phyloP scores from a whole-genome alignment of 2,329 filamentous ascomycete genomes.

The Sporothrix euskadiensis region DNA sequence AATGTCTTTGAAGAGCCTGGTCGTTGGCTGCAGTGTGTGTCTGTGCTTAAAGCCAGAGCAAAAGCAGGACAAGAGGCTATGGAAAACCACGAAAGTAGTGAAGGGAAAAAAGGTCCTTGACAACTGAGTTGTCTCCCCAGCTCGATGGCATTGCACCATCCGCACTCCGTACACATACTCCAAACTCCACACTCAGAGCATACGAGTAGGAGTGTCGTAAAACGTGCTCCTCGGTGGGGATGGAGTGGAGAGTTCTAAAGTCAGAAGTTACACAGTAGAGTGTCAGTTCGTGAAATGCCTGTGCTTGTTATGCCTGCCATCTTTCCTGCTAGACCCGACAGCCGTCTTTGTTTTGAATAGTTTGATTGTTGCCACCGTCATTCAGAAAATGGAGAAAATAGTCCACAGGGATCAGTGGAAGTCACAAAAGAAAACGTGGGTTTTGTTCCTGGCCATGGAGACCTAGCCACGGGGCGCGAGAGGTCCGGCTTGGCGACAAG shows the following conservation, averaged over 20 bases:
- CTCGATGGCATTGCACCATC: conserved; percentile 10
- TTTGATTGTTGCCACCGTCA: neutral
- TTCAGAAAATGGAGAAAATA: neutral
- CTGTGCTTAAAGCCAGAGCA: neutral
- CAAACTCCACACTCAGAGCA: neutral
- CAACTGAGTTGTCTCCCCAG: neutral
- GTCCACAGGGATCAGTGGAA: neutral
- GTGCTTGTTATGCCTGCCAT: neutral
- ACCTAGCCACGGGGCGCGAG: neutral
- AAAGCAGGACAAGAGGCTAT: neutral
- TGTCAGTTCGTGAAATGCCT: neutral
- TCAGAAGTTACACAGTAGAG: too few species aligned
- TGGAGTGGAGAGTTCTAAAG: neutral
- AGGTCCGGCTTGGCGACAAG: conserved; percentile 22
- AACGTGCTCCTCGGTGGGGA: conserved; percentile 4
- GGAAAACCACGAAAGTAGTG: neutral
- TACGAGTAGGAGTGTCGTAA: neutral
- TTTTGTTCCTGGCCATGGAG: neutral
- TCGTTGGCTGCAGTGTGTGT: conserved; percentile 5
- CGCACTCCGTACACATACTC: neutral
- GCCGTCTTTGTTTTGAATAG: neutral
- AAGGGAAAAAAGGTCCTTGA: neutral
- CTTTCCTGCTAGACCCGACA: neutral
- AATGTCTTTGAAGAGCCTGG: neutral
- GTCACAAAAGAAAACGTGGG: neutral